Conservation (phyloP, 1,139 yeast genomes). For the Eremothecium gossypii region DNA sequence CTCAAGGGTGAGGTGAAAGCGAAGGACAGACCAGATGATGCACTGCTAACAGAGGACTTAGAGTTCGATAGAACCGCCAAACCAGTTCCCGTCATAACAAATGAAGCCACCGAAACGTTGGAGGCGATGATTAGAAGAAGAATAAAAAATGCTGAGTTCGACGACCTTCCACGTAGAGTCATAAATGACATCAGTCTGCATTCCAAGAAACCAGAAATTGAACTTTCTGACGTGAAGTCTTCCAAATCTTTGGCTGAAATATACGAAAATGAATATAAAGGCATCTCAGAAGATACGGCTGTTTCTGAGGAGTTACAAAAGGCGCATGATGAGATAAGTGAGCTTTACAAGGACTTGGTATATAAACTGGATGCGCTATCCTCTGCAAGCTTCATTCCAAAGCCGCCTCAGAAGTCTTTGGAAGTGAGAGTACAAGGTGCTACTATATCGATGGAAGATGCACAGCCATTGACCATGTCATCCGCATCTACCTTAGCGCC, state of each 20-base stretch:
- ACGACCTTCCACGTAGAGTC: constrained; percentile 71
- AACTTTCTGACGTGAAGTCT: constrained; percentile 78
- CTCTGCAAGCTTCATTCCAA: constrained; percentile 90
- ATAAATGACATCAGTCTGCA: constrained; percentile 45
- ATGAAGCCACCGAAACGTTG: constrained; percentile 72
- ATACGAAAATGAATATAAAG: constrained; percentile 76
- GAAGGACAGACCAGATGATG: constrained; percentile 73
- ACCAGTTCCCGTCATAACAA: constrained; percentile 89
- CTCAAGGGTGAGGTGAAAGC: constrained; percentile 87
- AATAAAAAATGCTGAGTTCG: constrained; percentile 65
- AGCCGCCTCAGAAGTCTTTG: constrained; percentile 71
- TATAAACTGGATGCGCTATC: constrained; percentile 79
- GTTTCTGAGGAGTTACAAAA: constrained; percentile 54
- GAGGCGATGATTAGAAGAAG: constrained; percentile 85
- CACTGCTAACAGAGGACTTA: constrained; percentile 58
- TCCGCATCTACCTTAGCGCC: constrained; percentile 81
- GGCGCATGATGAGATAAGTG: constrained; percentile 71
- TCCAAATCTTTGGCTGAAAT: constrained; percentile 82
- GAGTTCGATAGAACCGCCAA: constrained; percentile 69
- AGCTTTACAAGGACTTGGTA: constrained; percentile 51
- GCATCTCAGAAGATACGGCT: constrained; percentile 34
- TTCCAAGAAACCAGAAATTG: constrained; percentile 40
- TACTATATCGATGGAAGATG: constrained; percentile 87
- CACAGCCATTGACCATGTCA: constrained; percentile 82
- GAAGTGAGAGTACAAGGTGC: constrained; percentile 77